Base-by-base conservation (phyloP, 2,329 filamentous ascomycete species). In the Paramyrothecium sp. region DNA sequence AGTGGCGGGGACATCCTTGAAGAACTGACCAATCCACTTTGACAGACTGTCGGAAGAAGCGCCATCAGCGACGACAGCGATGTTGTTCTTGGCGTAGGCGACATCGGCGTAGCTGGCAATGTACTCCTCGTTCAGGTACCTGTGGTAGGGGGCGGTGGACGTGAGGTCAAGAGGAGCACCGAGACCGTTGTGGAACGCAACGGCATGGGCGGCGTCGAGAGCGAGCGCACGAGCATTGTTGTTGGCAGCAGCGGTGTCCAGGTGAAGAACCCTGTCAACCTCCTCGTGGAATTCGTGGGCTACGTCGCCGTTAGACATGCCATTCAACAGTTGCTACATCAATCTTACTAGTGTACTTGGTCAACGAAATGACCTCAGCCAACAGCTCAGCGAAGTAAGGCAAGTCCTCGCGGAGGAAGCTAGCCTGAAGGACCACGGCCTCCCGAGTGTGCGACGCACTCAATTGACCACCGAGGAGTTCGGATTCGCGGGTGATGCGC, bases 371-470 rank as follows among this genome's bases (percentile, higher is more conserved):
- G 69, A 97, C 90, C 82, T 99, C 96, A 71, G 89, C 92, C 67
- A 99, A 85, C 64, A 99, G 84, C 82, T 99, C 95, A 70, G 92
- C 87, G 76, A 97, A 99, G 86, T 98, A 99, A 66, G 95, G 95
- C 65, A 99, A 87, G 75, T 99, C 93, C 74, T 95, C 88, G 73
- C 92, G 88, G 65, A 99, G 87, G 84, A 99, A 99, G 81, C 90
- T 96, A 74, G 95, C 91, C 77, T 94, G 89, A 70, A 99, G 81
- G 59, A 99, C 87, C 62, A 99, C 81, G 73, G 92, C 92, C 83
- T 99, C 95, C 72, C 94, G 90, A 68, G 92, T 93, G 80, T 97
- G 92, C 77, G 90, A 91, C 64, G 94, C 83, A 67, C 81, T 84
- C 79, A 98, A 87, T 85, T 94, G 88, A 70, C 92, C 92, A 73